Evolutionary conservation across 306 rosid genomes (phyloP).

Genomic region (Trichosanthes cucumerina): DNA sequence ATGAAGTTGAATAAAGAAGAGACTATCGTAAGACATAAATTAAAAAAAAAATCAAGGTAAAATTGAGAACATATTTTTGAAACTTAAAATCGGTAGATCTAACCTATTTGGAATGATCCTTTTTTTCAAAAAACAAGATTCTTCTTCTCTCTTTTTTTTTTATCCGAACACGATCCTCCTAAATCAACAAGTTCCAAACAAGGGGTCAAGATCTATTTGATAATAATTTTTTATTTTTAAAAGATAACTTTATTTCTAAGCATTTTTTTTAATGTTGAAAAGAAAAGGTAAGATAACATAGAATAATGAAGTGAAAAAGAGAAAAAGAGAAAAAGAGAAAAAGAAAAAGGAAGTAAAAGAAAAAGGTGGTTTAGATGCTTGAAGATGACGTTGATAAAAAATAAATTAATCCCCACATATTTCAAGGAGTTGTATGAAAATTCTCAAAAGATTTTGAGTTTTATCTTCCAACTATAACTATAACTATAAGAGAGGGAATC

Average conservation of each 20-base stretch:
- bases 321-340: background rate
- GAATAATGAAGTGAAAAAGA: background rate
- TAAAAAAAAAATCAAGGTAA: too few species aligned
- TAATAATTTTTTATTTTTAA: background rate
- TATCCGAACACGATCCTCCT: too few species aligned
- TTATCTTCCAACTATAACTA: background rate
- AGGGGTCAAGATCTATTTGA: background rate
- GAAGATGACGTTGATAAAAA: background rate
- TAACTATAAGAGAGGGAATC: background rate
- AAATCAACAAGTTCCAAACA: too few species aligned
- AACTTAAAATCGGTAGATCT: too few species aligned
- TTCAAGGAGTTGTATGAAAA: background rate
- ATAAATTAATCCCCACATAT: background rate
- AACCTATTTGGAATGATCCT: too few species aligned
- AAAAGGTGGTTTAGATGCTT: background rate
- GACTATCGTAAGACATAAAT: too few species aligned
- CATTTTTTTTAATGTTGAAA: background rate
- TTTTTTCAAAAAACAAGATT: too few species aligned
- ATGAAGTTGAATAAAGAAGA: too few species aligned
- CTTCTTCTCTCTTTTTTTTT: too few species aligned
- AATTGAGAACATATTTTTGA: too few species aligned
- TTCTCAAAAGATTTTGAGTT: background rate
- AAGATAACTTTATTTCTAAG: background rate
- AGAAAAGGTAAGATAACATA: background rate
- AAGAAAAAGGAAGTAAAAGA: background rate